Conservation (phyloP, 768 basidiomycete species). For the Boletellus sp. region DNA sequence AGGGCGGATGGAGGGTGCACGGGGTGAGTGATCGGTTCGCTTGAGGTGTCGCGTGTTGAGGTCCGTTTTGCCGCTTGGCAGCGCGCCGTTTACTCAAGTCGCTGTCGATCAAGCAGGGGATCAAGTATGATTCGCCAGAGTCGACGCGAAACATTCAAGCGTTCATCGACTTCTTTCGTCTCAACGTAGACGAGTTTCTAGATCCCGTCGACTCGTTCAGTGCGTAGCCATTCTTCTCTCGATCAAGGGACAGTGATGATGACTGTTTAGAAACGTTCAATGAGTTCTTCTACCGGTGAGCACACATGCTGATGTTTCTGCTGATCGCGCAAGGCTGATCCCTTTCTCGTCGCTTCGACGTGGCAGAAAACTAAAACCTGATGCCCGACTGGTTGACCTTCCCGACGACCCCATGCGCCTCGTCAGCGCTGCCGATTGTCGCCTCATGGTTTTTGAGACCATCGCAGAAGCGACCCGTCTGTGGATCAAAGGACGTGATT, state of each 20-base stretch:
- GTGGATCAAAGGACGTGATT: constrained; percentile 98
- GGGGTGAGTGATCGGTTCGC: constrained; percentile 49
- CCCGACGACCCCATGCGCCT: constrained; percentile 74
- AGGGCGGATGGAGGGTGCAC: constrained; percentile 81
- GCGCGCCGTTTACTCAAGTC: constrained; percentile 71
- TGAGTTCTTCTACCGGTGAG: constrained; percentile 79
- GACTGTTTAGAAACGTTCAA: constrained; percentile 76
- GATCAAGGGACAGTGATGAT: neutral
- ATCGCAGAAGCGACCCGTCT: constrained; percentile 81
- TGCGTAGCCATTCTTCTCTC: constrained; percentile 35
- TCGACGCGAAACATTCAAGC: constrained; percentile 79
- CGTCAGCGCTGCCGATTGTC: constrained; percentile 91
- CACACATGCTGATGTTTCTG: neutral
- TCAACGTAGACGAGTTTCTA: constrained; percentile 77
- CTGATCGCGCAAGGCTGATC: neutral
- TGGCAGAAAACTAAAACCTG: constrained; percentile 76
- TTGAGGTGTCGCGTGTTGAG: neutral
- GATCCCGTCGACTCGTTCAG: constrained; percentile 84
- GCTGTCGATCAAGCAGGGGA: constrained; percentile 87
- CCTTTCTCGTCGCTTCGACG: neutral
- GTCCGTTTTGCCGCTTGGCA: constrained; percentile 46
- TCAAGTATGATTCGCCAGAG: constrained; percentile 86
- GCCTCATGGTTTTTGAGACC: constrained; percentile 91
- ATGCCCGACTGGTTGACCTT: constrained; percentile 69
- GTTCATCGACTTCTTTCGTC: constrained; percentile 88